Percentiles rank a stretch among this genome's conserved stretches.
These are phyloP conservation scores for Trichophyton mentagrophytes DNA, from an alignment of 2,329 filamentous ascomycete genomes.

Conservation along the genomic window DNA sequence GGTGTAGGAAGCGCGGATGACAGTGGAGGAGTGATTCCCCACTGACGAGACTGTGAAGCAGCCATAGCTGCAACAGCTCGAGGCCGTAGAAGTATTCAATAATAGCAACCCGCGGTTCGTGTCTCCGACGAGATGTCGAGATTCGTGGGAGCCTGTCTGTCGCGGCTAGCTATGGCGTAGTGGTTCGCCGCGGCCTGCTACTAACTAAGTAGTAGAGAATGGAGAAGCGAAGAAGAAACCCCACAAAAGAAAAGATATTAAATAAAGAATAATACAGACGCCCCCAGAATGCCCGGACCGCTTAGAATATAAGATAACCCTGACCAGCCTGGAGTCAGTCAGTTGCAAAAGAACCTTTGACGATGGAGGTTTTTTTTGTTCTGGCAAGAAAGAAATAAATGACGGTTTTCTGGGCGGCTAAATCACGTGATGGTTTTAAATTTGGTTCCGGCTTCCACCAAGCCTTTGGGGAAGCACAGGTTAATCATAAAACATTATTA, in stretches of 20 bases:
- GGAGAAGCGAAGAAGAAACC: background rate
- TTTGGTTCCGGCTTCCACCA: too few species aligned
- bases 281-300: background rate
- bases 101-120: background rate
- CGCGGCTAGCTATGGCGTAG: background rate
- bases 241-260: background rate
- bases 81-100: background rate
- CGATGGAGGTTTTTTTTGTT: background rate
- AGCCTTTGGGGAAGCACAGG: background rate
- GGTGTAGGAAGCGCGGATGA: conserved; percentile 64
- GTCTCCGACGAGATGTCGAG: background rate
- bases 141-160: background rate
- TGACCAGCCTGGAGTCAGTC: background rate
- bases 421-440: background rate
- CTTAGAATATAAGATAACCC: background rate
- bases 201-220: background rate
- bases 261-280: background rate
- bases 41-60: conserved; percentile 33
- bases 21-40: conserved; percentile 75
- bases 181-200: background rate
- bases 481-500: background rate
- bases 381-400: background rate
- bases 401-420: background rate
- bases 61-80: conserved; percentile 20
- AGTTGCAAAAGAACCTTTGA: background rate